Percentiles rank a stretch among this genome's conserved stretches.
Evolutionary conservation across 495 filamentous ascomycete genomes (phyloP).

Genomic region (Pyrenopolyporus hunteri): DNA sequence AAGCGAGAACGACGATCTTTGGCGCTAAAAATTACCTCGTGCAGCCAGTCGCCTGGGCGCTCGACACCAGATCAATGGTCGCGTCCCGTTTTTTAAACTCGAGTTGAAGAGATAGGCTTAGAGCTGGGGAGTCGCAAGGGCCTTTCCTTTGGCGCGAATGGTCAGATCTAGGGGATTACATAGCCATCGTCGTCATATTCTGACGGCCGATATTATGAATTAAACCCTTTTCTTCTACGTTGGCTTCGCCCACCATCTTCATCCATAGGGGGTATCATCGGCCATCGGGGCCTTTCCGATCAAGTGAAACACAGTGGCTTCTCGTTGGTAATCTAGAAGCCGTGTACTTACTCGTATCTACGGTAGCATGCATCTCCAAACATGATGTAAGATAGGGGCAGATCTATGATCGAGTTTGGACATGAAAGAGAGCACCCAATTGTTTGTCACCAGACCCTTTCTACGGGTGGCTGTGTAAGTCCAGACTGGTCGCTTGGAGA

Average conservation of each 20-base stretch:
- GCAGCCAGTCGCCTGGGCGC: slow-evolving; percentile 8
- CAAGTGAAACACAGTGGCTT: neutral
- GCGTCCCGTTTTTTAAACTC: slow-evolving; percentile 1
- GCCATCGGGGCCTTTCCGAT: too few relatives aligned
- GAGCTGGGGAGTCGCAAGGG: slow-evolving; percentile 16
- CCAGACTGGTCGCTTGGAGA: neutral
- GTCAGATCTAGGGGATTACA: neutral
- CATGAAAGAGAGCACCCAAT: slow-evolving; percentile 10
- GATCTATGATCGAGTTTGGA: slow-evolving; percentile 15
- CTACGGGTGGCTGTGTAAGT: slow-evolving; percentile 18
- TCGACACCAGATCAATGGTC: slow-evolving; percentile 3
- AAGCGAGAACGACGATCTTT: slow-evolving; percentile 13
- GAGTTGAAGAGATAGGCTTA: slow-evolving; percentile 1
- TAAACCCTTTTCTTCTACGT: too few relatives aligned
- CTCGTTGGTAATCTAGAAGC: neutral
- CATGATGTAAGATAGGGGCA: slow-evolving; percentile 22
- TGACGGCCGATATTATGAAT: too few relatives aligned
- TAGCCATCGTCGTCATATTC: slow-evolving; percentile 18
- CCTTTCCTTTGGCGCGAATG: neutral
- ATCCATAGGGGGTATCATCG: slow-evolving; percentile 4
- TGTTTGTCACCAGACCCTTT: slow-evolving; percentile 10
- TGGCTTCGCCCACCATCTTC: neutral
- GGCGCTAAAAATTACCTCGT: slow-evolving; percentile 7
- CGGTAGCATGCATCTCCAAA: slow-evolving; percentile 1
- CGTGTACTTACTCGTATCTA: neutral